Evolutionary conservation across 2,329 filamentous ascomycete genomes (phyloP), one percentile per base, ranked within the genome.

Genomic region (Fonsecaea pedrosoi): DNA sequence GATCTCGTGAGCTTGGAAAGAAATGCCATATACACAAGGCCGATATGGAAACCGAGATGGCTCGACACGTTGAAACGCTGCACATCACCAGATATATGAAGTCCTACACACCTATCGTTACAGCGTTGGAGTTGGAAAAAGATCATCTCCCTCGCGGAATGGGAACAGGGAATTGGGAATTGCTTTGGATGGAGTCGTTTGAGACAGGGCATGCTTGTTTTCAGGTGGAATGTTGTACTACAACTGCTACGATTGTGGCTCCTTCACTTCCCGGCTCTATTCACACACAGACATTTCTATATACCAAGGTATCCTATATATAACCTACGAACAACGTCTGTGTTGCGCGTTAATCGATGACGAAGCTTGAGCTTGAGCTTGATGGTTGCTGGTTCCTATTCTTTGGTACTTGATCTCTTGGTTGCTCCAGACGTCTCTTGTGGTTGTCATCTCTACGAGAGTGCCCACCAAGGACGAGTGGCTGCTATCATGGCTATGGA

Each of bases 1-100:
- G 83, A 68, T 66, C 9, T 70, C 68, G 2, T 60, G 63, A 62
- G 10, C 42, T 21, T 30, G 18, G 34, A 25, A 1, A 10, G 18
- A 18, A n/a, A 45, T 35, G 18, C 2, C 37, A 34, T 13, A 40
- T 32, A 60, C 15, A 7, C n/a, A 32, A 50, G 8, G 30, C 32
- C 25, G 48, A 18, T 10, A 25, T 54, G 30, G 10, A 18, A 5
- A 25, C 3, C 48, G 12, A 32, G 21, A 37, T 37, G 35, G 37
- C 37, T 40, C 37, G 10, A 40, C 37, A 40, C 4, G 40, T n/a
- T 42, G 40, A 10, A 42, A 42, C 10, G 3, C 53, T 34, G 25
- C 30, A 42, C 55, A 57, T 12, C 15, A 25, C 37, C 55, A 54
- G 12, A 34, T 32, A 34, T 40, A n/a, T 42, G 42, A 54, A 32